Base-by-base conservation (phyloP, 2,329 filamentous ascomycete species). In the Coniella lustricola region DNA sequence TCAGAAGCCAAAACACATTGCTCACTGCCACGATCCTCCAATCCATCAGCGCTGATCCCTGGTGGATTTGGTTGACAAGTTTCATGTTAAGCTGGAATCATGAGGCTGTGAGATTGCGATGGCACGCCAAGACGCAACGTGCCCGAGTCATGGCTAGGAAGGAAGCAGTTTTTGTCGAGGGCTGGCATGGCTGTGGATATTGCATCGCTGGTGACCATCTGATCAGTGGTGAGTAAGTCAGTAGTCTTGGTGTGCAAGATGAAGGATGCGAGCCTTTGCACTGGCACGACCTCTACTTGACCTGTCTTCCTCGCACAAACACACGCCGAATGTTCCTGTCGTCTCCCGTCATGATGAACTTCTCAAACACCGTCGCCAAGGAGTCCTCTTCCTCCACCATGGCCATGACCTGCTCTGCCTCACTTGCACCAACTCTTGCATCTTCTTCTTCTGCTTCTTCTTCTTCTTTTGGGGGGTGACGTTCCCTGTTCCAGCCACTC, bases 291-390 rank as follows among this genome's bases (percentile, higher is more conserved):
- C 22, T 13, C 21, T 51, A 51, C n/a, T 49, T 51, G 7, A 51
- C 49, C 8, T 13, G 60, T 10, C 64, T 60, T 1, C 79, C 79
- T 7, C 62, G 57, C 0, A 82, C 75, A 61, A 69, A 82, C 0
- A 83, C 80, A 17, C 68, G 59, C 0, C 60, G 57, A 44, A 83
- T 78, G 54, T 83, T 83, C 4, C 81, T 67, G 57, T 84, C 81
- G 58, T 84, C 80, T 0, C 77, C 80, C 2, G 79, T 82, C 77
- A 83, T 82, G 25, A 84, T 55, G 51, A 81, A 84, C 65, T 83
- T 84, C 48, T 83, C 77, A 50, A 82, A 76, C 16, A 80, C 64
- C 0, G 64, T 72, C 41, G 61, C 58, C 0, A 64, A 35, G 0
- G 62, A 63, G 44, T 83, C 79, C 0, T 62, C 64, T 0, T 75